phyloP scores from a whole-genome alignment of 1,284 basidiomycete genomes.

The Papiliotrema fonsecae region DNA sequence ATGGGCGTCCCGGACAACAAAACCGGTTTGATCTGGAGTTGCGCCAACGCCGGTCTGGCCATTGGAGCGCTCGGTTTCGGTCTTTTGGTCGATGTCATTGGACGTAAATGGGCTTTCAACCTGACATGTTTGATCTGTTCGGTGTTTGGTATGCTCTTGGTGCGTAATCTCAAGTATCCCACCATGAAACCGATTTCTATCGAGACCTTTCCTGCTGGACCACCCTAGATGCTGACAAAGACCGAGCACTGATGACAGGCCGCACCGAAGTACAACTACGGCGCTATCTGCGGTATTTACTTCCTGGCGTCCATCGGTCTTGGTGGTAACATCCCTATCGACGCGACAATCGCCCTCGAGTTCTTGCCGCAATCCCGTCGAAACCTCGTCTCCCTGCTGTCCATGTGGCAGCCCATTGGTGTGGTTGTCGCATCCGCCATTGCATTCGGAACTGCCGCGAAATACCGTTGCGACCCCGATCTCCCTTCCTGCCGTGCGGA shows the following conservation, averaged over 20 bases:
- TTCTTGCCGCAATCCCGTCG: slow-evolving; percentile 43
- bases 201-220: too few species aligned
- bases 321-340: slow-evolving; percentile 56
- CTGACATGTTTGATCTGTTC: slow-evolving; percentile 66
- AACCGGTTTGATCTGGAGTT: slow-evolving; percentile 60
- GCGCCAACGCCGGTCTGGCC: slow-evolving; percentile 50
- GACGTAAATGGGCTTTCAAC: slow-evolving; percentile 63
- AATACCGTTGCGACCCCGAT: slow-evolving; percentile 23
- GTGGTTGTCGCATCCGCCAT: slow-evolving; percentile 58
- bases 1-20: slow-evolving; percentile 26
- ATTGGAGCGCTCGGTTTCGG: slow-evolving; percentile 25
- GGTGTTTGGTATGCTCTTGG: slow-evolving; percentile 56
- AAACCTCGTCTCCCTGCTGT: slow-evolving; percentile 48
- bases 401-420: slow-evolving; percentile 48
- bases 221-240: too few species aligned
- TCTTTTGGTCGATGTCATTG: slow-evolving; percentile 36
- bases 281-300: slow-evolving; percentile 41
- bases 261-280: slow-evolving; percentile 38
- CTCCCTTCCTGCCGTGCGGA: slow-evolving; percentile 41
- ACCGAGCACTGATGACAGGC: slow-evolving; percentile 19
- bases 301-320: slow-evolving; percentile 51
- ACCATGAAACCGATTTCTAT: too few species aligned
- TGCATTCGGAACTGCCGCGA: slow-evolving; percentile 50
- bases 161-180: slow-evolving; percentile 1
- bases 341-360: slow-evolving; percentile 71